Base-by-base conservation (phyloP, 2,329 filamentous ascomycete genomes). In the Sordariomycetes sp. region DNA sequence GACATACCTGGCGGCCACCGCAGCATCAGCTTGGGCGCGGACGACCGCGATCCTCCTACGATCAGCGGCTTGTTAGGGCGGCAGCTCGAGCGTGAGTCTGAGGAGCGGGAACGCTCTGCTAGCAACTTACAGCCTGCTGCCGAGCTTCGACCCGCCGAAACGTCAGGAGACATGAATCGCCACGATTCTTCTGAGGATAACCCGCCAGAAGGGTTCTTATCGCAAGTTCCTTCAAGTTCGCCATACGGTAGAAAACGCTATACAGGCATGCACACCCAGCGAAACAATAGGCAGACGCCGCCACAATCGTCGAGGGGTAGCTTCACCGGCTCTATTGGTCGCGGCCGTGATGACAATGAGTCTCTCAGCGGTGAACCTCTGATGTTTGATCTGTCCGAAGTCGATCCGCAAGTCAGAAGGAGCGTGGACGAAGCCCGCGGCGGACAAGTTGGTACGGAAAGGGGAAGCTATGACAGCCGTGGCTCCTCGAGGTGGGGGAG, bases 381-480 rank as follows among this genome's bases (percentile, higher is more conserved):
- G 8, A 64, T 86, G 8, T 86, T 86, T 53, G 77, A 81, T 42
- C 75, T 86, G 66, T 82, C 77, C 23, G 81, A 86, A 53, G 72
- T 84, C 49, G 76, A 77, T 43, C 63, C 70, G 14, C 66, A 68
- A 36, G 68, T 68, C 29, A 62, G 75, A 40, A 65, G 71, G 41
- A 79, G 72, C 43, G 51, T 79, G 7, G 75, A 80, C 43, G 75
- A 79, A 40, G 58, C 54, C 2, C 53, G 61, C 28, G 55, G 59
- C 4, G 51, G 53, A 16, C 58, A 58, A 37, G 55, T 59, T 33
- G 66, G 58, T 14, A 48, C 55, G 17, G 54, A 64, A 20, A 53
- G 58, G n/a, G n/a, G n/a, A n/a, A n/a, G n/a, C n/a, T n/a, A n/a
- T n/a, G n/a, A n/a, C n/a, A n/a, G n/a, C n/a, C n/a, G n/a, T n/a